phyloP scores from a whole-genome alignment of 2,329 filamentous ascomycete genomes.

The Fusarium napiforme region DNA sequence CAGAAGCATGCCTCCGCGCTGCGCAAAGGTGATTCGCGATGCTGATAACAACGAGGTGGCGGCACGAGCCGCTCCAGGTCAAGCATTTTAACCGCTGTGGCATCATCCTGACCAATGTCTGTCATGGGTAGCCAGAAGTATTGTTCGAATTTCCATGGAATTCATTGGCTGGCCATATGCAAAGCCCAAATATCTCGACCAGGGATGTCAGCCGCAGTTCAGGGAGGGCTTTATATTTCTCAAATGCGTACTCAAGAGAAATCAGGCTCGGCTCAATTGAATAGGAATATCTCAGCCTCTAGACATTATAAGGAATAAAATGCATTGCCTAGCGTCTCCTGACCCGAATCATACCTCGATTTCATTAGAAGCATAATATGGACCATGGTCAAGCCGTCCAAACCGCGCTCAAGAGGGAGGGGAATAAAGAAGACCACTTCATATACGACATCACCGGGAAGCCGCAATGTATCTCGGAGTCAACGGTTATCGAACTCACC shows the following conservation, averaged over 20 bases:
- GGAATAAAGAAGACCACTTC: neutral
- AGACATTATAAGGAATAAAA: no score
- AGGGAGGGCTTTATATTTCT: neutral
- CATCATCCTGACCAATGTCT: neutral
- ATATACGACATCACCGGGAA: no score
- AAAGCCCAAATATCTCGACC: neutral
- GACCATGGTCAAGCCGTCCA: neutral
- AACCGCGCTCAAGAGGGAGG: neutral
- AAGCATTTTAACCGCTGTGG: neutral
- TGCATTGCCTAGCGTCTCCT: accelerated
- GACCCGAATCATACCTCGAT: neutral
- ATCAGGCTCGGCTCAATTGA: neutral
- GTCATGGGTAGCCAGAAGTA: neutral
- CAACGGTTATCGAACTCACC: no score
- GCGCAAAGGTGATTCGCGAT: neutral
- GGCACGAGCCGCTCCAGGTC: neutral
- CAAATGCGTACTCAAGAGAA: neutral
- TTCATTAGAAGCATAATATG: accelerated
- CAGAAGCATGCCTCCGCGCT: neutral
- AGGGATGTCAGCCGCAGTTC: neutral
- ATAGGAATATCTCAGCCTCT: neutral
- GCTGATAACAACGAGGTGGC: neutral
- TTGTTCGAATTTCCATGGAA: neutral
- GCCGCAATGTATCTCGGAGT: no score
- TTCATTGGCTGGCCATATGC: neutral